Evolutionary conservation across 495 filamentous ascomycete genomes (phyloP).

Genomic region (Aspergillus kassunensis): DNA sequence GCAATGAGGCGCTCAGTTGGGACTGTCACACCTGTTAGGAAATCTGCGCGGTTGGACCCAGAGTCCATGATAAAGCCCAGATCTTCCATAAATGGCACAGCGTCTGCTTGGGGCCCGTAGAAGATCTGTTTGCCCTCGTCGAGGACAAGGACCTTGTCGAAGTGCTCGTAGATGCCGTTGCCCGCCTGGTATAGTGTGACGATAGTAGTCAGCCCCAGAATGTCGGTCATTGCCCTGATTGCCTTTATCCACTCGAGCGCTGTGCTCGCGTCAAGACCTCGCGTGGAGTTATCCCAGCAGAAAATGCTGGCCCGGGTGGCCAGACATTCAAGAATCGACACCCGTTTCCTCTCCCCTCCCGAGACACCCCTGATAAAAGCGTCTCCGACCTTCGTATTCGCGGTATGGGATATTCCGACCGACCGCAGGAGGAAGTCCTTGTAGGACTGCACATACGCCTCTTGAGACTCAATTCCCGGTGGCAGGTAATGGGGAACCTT

Average conservation of each 20-base stretch:
- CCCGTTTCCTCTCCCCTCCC: slow-evolving; percentile 76
- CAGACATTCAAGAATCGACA: slow-evolving; percentile 64
- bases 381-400: slow-evolving; percentile 75
- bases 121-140: slow-evolving; percentile 62
- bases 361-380: slow-evolving; percentile 76
- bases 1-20: slow-evolving; percentile 60
- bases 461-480: slow-evolving; percentile 38
- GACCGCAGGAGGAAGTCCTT: slow-evolving; percentile 71
- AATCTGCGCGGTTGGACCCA: slow-evolving; percentile 41
- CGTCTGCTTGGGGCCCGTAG: slow-evolving; percentile 54
- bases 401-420: slow-evolving; percentile 73
- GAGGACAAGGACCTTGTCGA: slow-evolving; percentile 67
- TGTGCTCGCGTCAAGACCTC: slow-evolving; percentile 58
- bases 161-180: slow-evolving; percentile 57
- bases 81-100: slow-evolving; percentile 63
- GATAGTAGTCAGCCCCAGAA: slow-evolving; percentile 43
- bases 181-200: slow-evolving; percentile 60
- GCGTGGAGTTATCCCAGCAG: slow-evolving; percentile 61
- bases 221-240: slow-evolving; percentile 45
- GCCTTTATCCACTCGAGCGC: slow-evolving; percentile 54
- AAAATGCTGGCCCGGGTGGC: slow-evolving; percentile 60
- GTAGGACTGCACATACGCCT: slow-evolving; percentile 42
- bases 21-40: slow-evolving; percentile 70
- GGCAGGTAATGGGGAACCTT: slow-evolving; percentile 39
- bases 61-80: slow-evolving; percentile 53